Conservation (phyloP, 495 filamentous ascomycete species). For the Xylaria palmicola region DNA sequence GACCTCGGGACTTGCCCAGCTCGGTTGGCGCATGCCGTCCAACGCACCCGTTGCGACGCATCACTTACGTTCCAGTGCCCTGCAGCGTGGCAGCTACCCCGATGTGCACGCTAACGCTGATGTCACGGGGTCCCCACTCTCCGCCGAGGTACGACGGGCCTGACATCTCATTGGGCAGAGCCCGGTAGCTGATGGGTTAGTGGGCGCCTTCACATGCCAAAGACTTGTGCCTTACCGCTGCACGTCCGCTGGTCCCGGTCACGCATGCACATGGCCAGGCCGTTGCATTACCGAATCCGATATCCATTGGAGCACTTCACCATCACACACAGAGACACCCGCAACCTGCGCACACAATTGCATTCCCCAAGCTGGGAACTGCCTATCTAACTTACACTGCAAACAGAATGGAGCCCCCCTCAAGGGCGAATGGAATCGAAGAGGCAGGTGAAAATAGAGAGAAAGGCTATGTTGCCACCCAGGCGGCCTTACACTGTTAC, state of each 20-base stretch:
- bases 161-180: slow-evolving; percentile 5
- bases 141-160: slow-evolving; percentile 24
- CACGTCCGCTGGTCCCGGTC: too few species aligned
- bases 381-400: too few species aligned
- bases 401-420: too few species aligned
- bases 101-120: slow-evolving; percentile 22
- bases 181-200: neutral
- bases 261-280: neutral
- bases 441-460: too few species aligned
- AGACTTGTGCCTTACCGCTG: neutral
- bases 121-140: slow-evolving; percentile 24
- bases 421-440: too few species aligned
- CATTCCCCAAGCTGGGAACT: too few species aligned
- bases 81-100: slow-evolving; percentile 13
- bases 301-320: too few species aligned
- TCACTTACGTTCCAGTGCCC: neutral
- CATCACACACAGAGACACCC: too few species aligned
- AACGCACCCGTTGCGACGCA: neutral
- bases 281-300: neutral
- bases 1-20: slow-evolving; percentile 23
- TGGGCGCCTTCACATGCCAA: slow-evolving; percentile 15
- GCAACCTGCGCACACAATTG: too few species aligned
- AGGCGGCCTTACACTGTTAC: too few species aligned
- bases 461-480: too few species aligned
- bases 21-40: slow-evolving; percentile 2